phyloP scores from a whole-genome alignment of 352 stramenopile species.

The Globisporangium acanthophoron region DNA sequence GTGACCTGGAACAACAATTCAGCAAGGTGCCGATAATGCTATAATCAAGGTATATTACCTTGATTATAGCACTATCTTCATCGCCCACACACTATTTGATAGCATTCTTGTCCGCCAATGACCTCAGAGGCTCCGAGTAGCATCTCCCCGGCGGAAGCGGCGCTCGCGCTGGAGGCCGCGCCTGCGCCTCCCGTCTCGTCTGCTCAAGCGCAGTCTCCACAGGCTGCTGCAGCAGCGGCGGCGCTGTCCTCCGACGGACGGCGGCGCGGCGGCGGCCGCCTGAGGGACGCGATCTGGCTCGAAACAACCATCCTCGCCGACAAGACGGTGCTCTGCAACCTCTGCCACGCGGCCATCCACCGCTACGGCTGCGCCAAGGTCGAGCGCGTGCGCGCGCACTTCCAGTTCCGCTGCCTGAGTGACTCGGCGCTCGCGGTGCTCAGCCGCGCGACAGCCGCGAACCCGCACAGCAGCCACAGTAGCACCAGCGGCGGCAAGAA shows the following conservation, averaged over 20 bases:
- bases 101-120: neutral
- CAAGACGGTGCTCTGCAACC: conserved; percentile 69
- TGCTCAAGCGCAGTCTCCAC: neutral
- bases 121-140: neutral
- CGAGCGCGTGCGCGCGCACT: conserved; percentile 64
- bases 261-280: conserved; percentile 43
- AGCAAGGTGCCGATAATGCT: neutral
- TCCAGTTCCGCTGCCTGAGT: conserved; percentile 48
- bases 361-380: conserved; percentile 65
- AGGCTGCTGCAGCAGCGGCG: neutral
- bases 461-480: conserved; percentile 7
- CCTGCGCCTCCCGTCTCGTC: neutral
- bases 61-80: too few relatives aligned
- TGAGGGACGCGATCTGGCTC: conserved; percentile 50
- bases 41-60: neutral
- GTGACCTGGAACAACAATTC: too few relatives aligned
- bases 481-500: conserved; percentile 12
- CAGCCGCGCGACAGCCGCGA: neutral
- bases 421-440: neutral
- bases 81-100: neutral
- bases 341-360: conserved; percentile 58
- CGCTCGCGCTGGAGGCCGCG: neutral
- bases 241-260: neutral
- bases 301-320: conserved; percentile 45
- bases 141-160: neutral